phyloP scores from a whole-genome alignment of 495 filamentous ascomycete genomes.

The Massariosphaeria phaeospora region DNA sequence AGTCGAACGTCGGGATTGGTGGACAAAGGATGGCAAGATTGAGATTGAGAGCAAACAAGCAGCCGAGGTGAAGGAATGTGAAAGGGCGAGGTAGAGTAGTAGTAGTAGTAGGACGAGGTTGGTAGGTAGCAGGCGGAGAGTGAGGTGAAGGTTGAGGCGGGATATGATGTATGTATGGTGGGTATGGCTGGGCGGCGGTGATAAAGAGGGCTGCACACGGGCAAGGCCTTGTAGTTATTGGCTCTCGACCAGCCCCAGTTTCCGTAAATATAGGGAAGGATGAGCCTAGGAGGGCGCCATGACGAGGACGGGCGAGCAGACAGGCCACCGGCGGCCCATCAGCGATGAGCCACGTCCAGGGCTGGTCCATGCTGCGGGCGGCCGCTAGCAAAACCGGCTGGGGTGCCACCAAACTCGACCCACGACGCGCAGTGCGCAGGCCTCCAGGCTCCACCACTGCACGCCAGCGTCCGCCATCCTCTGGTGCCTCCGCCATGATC shows the following conservation, averaged over 20 bases:
- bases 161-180: slow-evolving; percentile 32
- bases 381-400: neutral
- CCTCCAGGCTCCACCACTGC: neutral
- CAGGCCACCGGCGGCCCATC: slow-evolving; percentile 4
- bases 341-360: neutral
- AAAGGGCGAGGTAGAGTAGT: slow-evolving; percentile 13
- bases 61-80: slow-evolving; percentile 24
- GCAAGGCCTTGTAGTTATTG: slow-evolving; percentile 17
- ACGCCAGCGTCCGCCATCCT: too few relatives aligned
- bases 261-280: slow-evolving; percentile 33
- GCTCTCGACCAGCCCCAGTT: slow-evolving; percentile 18
- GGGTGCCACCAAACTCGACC: neutral
- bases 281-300: slow-evolving; percentile 23
- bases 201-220: slow-evolving; percentile 1
- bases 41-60: neutral
- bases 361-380: slow-evolving; percentile 1
- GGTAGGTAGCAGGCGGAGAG: slow-evolving; percentile 5
- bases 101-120: slow-evolving; percentile 5
- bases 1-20: too few relatives aligned
- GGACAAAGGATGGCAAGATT: slow-evolving; percentile 9
- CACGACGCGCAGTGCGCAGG: neutral
- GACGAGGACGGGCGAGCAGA: slow-evolving; percentile 25
- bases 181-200: slow-evolving; percentile 25
- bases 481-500: too few relatives aligned
- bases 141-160: slow-evolving; percentile 19